phyloP scores from a whole-genome alignment of 2,329 filamentous ascomycete species.

The Fusarium temperatum region DNA sequence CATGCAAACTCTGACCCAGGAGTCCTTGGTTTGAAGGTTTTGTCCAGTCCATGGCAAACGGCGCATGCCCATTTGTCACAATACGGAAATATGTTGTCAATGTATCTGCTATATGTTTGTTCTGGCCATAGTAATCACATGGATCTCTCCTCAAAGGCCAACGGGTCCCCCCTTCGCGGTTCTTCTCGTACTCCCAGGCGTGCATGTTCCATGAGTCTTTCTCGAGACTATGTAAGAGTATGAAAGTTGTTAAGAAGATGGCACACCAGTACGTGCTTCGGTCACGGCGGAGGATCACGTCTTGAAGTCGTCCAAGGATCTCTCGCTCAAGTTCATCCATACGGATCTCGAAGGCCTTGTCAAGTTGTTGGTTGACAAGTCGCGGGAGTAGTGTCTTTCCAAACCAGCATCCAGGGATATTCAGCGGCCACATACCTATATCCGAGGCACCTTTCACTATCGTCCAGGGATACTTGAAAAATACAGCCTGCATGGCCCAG shows the following conservation, averaged over 20 bases:
- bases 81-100: neutral
- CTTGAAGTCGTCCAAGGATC: neutral
- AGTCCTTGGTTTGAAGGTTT: neutral
- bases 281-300: neutral
- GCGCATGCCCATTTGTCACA: neutral
- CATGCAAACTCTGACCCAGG: neutral
- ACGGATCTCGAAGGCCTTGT: neutral
- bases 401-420: neutral
- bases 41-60: neutral
- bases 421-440: fast-evolving
- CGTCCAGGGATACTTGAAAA: neutral
- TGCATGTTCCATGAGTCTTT: conserved; percentile 1
- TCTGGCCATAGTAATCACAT: neutral
- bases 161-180: neutral
- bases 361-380: neutral
- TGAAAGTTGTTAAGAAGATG: neutral
- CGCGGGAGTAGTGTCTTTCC: neutral
- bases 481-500: neutral
- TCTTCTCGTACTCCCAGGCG: neutral
- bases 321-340: neutral
- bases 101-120: neutral
- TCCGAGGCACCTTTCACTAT: neutral
- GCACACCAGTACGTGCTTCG: neutral
- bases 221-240: neutral
- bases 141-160: neutral